Percentiles rank a stretch among this genome's conserved stretches.
Conservation (phyloP, 768 basidiomycete species). For the Antrodiella citrinella region DNA sequence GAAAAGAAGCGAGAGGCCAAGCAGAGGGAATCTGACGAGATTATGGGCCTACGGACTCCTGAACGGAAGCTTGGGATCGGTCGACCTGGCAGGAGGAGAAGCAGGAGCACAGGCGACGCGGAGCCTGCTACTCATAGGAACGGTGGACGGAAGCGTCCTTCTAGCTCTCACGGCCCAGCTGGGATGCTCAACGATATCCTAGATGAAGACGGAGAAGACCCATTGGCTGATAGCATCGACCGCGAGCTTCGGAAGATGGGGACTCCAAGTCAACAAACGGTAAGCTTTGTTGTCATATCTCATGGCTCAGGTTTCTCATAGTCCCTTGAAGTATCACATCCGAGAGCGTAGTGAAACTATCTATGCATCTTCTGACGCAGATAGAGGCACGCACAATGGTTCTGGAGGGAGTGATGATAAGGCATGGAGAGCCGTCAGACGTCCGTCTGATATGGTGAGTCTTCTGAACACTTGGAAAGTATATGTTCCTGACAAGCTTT, state of each 20-base stretch:
- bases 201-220: constrained; percentile 36
- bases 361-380: constrained; percentile 66
- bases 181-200: constrained; percentile 29
- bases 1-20: constrained; percentile 62
- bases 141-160: constrained; percentile 12
- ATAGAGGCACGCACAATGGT: too few relatives aligned
- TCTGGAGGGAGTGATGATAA: constrained; percentile 82
- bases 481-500: not conserved
- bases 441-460: constrained; percentile 91
- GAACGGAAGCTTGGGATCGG: constrained; percentile 17
- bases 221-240: constrained; percentile 62
- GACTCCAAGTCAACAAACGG: constrained; percentile 28
- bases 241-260: constrained; percentile 59
- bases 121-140: constrained; percentile 31
- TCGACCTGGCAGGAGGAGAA: constrained; percentile 55
- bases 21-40: constrained; percentile 42
- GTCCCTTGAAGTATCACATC: constrained; percentile 64
- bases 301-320: not conserved
- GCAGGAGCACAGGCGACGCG: constrained; percentile 74
- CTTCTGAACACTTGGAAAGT: not conserved
- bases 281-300: not conserved
- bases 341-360: constrained; percentile 71
- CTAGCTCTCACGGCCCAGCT: constrained; percentile 16
- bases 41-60: constrained; percentile 13
- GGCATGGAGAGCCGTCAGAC: constrained; percentile 82